Conservation (phyloP, 345 rosid genomes). For the Pugionium dolabratum region DNA sequence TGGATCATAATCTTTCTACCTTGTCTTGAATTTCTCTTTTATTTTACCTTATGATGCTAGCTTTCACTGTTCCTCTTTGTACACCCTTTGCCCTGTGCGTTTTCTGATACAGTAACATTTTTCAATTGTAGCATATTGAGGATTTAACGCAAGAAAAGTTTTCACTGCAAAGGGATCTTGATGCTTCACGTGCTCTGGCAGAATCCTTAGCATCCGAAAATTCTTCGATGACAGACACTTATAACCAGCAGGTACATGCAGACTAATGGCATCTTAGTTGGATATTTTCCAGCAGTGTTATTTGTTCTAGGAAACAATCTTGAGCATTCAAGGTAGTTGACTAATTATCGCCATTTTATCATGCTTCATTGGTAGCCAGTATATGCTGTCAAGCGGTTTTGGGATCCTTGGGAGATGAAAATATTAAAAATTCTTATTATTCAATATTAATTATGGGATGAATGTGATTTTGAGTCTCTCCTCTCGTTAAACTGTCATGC, state of each 20-base stretch:
- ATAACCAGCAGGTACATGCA: slow-evolving; percentile 80
- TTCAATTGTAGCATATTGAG: slow-evolving; percentile 80
- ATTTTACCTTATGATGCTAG: slow-evolving; percentile 10
- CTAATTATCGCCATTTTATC: slow-evolving; percentile 10
- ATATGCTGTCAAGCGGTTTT: slow-evolving; percentile 20
- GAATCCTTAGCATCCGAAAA: slow-evolving; percentile 97
- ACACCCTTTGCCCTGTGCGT: slow-evolving; percentile 6
- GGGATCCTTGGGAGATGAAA: slow-evolving; percentile 22
- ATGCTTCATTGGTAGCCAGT: slow-evolving; percentile 14
- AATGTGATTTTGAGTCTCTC: slow-evolving; percentile 1
- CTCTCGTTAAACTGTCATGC: not conserved
- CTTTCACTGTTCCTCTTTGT: slow-evolving; percentile 9
- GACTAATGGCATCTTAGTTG: slow-evolving; percentile 23
- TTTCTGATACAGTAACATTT: slow-evolving; percentile 22
- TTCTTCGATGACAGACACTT: slow-evolving; percentile 86
- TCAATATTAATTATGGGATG: not conserved
- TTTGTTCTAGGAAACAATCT: slow-evolving; percentile 15
- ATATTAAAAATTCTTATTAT: slow-evolving; percentile 11
- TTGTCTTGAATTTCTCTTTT: not conserved
- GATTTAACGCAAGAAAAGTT: slow-evolving; percentile 96
- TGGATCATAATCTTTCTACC: slow-evolving; percentile 5
- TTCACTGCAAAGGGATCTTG: slow-evolving; percentile 94
- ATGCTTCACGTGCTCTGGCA: slow-evolving; percentile 84
- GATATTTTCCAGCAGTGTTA: not conserved
- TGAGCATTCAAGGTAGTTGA: slow-evolving; percentile 3